These are phyloP conservation scores for Candida pseudoglaebosa DNA, from an alignment of 805 yeast species.

Conservation along the genomic window DNA sequence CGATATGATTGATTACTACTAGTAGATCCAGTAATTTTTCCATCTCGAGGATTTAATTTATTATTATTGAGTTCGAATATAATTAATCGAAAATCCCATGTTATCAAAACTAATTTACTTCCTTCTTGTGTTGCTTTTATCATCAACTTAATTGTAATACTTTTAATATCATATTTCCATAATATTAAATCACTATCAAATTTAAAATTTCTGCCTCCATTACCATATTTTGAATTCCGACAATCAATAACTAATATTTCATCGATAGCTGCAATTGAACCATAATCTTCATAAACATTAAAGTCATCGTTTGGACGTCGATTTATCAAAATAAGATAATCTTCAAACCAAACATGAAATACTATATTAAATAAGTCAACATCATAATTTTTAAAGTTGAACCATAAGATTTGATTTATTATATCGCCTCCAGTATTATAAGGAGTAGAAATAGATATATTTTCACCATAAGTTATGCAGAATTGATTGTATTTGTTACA, in stretches of 20 bases:
- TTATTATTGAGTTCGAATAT: constrained; percentile 19
- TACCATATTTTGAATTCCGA: constrained; percentile 27
- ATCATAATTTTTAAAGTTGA: constrained; percentile 29
- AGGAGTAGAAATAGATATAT: constrained; percentile 29
- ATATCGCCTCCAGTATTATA: constrained; percentile 16
- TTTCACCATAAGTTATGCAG: constrained; percentile 24
- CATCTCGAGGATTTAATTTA: constrained; percentile 5
- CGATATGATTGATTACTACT: constrained; percentile 13
- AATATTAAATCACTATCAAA: constrained; percentile 37
- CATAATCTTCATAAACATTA: constrained; percentile 10
- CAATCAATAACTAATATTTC: constrained; percentile 35
- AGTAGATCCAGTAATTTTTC: constrained; percentile 5
- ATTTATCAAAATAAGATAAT: constrained; percentile 31
- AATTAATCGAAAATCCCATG: constrained; percentile 25
- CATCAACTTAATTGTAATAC: constrained; percentile 18
- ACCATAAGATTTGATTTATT: constrained; percentile 37
- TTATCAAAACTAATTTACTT: constrained; percentile 21
- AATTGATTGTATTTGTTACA: constrained; percentile 23
- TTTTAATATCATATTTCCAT: constrained; percentile 35
- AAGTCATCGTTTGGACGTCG: constrained; percentile 17
- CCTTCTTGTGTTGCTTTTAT: constrained; percentile 8
- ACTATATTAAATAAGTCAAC: constrained; percentile 31
- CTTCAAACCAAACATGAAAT: constrained; percentile 33
- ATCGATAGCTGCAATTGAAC: constrained; percentile 14
- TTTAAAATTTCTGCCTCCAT: constrained; percentile 24